Percentiles rank a stretch among this genome's conserved stretches.
Conservation (phyloP, 2,329 filamentous ascomycete species). For the Colletotrichum caudatum region DNA sequence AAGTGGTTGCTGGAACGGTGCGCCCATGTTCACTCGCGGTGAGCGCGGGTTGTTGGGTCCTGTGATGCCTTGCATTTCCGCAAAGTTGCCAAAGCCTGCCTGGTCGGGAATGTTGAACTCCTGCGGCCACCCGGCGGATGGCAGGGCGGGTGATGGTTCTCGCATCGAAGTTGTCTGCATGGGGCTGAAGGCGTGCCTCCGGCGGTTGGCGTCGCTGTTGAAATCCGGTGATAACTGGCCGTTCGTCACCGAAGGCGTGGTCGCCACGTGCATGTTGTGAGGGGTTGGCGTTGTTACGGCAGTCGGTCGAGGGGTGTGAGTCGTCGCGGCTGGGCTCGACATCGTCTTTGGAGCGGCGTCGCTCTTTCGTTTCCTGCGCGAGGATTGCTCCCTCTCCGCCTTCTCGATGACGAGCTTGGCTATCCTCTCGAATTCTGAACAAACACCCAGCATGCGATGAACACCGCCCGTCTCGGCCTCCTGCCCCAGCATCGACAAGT, state of each 20-base stretch:
- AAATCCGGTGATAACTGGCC: conserved; percentile 43
- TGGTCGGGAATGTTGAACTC: conserved; percentile 55
- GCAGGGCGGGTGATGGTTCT: conserved; percentile 59
- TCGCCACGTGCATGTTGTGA: conserved; percentile 36
- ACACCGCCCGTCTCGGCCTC: conserved; percentile 93
- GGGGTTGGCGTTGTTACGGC: conserved; percentile 49
- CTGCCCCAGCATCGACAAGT: conserved; percentile 87
- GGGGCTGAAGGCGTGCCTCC: conserved; percentile 48
- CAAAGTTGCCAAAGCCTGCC: conserved; percentile 58
- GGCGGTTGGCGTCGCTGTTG: conserved; percentile 40
- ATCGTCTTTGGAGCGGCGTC: conserved; percentile 57
- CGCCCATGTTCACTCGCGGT: conserved; percentile 48
- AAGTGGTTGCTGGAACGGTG: conserved; percentile 81
- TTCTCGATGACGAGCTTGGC: conserved; percentile 92
- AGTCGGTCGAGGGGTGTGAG: conserved; percentile 49
- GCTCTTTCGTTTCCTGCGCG: conserved; percentile 86
- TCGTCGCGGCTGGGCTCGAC: conserved; percentile 45
- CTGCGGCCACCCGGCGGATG: conserved; percentile 61
- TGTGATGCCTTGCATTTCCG: conserved; percentile 60
- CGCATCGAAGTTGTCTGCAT: conserved; percentile 53
- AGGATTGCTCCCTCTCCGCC: conserved; percentile 84
- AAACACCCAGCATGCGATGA: conserved; percentile 92
- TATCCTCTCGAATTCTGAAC: conserved; percentile 96
- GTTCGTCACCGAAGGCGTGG: conserved; percentile 23
- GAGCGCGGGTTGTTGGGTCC: conserved; percentile 51